Base-by-base conservation (phyloP, 164 flowering plant species). In the Santalum album region DNA sequence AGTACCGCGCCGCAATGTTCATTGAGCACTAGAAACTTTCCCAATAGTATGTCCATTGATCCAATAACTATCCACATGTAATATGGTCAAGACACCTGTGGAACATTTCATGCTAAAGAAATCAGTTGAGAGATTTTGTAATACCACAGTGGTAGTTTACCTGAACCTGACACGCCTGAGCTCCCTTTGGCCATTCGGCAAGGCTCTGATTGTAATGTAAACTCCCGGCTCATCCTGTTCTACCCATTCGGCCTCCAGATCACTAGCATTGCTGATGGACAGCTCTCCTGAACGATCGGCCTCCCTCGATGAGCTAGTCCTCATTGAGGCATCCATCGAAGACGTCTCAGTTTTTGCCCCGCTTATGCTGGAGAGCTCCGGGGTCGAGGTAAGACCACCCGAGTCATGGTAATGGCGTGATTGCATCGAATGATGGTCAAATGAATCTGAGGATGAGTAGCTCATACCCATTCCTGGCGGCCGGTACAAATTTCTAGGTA, bases 211-310 rank as follows among this genome's bases (percentile, higher is more conserved):
- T 17, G 97, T 86, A 54, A 86, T 79, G 64, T 86, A 89, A 9
- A 89, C 97, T 20, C 97, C 97, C 10, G 95, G 86, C 62, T 86
- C 95, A 56, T 84, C 89, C 66, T 89, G 86, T 58, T 89, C 95
- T 53, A 89, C 92, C 97, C 97, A 89, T 68, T 89, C 95, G 7
- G 67, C 75, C 63, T 90, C 97, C 72, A 72, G 59, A 54, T 92
- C 96, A 68, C 98, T 88, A 42, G 94, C 94, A 73, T 83, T 87
- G 74, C 98, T 89, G 25, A 85, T 48, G 7, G 96, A 89, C 26
- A 83, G 78, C 67, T 92, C 96, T 34, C 82, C 94, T 1, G 98
- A 89, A 39, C 65, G 83, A 58, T 84, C 96, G 26, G 70, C 86
- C 58, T 87, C 96, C 60, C 79, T 73, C 12, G 95, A 86, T 23